These are phyloP conservation scores for Vachellia pachyceras DNA, from an alignment of 306 rosid species.

Conservation along the genomic window DNA sequence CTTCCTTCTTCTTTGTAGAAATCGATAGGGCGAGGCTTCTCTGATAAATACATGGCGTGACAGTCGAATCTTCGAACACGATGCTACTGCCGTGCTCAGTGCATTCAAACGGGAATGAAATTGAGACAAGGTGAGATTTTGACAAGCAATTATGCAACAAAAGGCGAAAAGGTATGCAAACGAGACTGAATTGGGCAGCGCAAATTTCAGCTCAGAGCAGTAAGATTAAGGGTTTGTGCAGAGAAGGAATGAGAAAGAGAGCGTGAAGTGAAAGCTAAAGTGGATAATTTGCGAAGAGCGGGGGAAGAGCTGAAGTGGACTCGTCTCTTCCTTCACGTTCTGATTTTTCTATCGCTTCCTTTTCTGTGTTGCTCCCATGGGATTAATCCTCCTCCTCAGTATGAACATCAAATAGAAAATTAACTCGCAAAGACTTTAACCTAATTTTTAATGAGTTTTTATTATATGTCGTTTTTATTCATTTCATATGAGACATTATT, in stretches of 20 bases:
- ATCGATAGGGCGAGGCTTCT: constrained; percentile 79
- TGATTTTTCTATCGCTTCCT: too few relatives aligned
- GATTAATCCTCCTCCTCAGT: too few relatives aligned
- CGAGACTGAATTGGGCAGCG: not conserved
- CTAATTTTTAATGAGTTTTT: too few relatives aligned
- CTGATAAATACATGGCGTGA: constrained; percentile 65
- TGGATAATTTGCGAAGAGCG: constrained; percentile 29
- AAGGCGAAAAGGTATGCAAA: not conserved
- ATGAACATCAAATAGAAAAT: too few relatives aligned
- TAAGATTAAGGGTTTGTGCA: constrained; percentile 29
- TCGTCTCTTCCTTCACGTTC: constrained; percentile 16
- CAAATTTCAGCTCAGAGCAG: too few relatives aligned
- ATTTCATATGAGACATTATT: too few relatives aligned
- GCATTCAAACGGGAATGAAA: constrained; percentile 1
- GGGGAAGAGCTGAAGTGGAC: constrained; percentile 32
- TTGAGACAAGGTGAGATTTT: not conserved
- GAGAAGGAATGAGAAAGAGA: constrained; percentile 21
- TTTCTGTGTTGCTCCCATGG: too few relatives aligned
- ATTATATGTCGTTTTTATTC: too few relatives aligned
- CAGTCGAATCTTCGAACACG: not conserved
- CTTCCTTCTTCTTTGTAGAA: constrained; percentile 73
- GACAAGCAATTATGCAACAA: not conserved
- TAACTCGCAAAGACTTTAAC: too few relatives aligned
- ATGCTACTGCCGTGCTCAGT: not conserved
- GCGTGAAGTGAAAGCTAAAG: constrained; percentile 40